Conservation (phyloP, 1,284 basidiomycete genomes). For the Leucoagaricus sp. region DNA sequence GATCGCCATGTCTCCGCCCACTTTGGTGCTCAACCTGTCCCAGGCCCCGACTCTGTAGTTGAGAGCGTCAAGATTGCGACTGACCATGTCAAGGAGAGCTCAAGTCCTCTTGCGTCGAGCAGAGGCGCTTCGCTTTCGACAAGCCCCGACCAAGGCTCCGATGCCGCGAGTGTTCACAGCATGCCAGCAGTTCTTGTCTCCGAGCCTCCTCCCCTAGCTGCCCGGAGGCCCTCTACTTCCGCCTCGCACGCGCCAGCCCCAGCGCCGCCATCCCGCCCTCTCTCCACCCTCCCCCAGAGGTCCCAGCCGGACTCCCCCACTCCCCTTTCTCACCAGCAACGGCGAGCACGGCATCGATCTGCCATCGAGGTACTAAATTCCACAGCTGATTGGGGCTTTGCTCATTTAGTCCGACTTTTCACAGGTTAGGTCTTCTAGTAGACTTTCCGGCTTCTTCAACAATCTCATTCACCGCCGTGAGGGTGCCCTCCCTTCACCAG, state of each 20-base stretch:
- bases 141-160: slow-evolving; percentile 37
- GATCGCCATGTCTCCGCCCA: slow-evolving; percentile 40
- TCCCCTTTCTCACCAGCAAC: slow-evolving; percentile 28
- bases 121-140: slow-evolving; percentile 34
- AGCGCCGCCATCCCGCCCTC: slow-evolving; percentile 11
- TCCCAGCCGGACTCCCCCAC: slow-evolving; percentile 26
- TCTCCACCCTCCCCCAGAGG: slow-evolving; percentile 18
- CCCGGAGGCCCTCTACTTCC: slow-evolving; percentile 26
- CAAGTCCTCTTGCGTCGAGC: slow-evolving; percentile 17
- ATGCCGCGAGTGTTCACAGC: slow-evolving; percentile 57
- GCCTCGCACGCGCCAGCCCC: slow-evolving; percentile 25
- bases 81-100: slow-evolving; percentile 34
- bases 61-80: slow-evolving; percentile 33
- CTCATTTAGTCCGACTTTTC: not conserved
- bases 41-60: slow-evolving; percentile 20
- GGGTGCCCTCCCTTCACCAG: slow-evolving; percentile 25
- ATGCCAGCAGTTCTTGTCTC: slow-evolving; percentile 57
- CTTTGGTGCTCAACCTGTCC: slow-evolving; percentile 24
- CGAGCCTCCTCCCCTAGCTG: slow-evolving; percentile 26
- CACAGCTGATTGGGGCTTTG: not conserved
- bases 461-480: slow-evolving; percentile 76
- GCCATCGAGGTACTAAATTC: slow-evolving; percentile 44
- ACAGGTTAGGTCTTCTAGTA: slow-evolving; percentile 63
- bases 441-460: slow-evolving; percentile 81
- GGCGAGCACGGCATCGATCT: slow-evolving; percentile 43